phyloP scores from a whole-genome alignment of 768 basidiomycete genomes.

The Filobasidium wieringae region DNA sequence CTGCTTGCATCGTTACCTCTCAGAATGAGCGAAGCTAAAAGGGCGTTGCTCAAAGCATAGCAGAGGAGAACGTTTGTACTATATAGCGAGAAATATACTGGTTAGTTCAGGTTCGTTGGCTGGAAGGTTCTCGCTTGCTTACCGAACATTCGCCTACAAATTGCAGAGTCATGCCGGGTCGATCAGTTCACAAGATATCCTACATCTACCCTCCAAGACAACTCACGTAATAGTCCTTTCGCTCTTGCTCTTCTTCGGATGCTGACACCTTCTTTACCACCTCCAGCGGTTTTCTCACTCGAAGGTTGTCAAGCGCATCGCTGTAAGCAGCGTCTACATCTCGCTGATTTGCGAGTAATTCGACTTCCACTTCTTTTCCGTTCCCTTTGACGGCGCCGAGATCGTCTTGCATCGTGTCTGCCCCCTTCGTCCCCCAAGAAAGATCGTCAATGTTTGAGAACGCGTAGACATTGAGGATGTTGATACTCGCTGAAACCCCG shows the following conservation, averaged over 20 bases:
- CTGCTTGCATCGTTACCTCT: conserved; percentile 20
- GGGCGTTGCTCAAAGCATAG: conserved; percentile 36
- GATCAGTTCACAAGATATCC: not conserved
- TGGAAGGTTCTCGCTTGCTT: conserved; percentile 22
- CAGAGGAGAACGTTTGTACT: conserved; percentile 27
- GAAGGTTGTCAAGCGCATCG: conserved; percentile 65
- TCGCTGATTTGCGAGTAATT: conserved; percentile 66
- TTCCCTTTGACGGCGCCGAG: conserved; percentile 62
- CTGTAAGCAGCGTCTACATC: conserved; percentile 76
- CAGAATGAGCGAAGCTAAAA: conserved; percentile 36
- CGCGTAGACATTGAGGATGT: conserved; percentile 42
- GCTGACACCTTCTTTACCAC: conserved; percentile 30
- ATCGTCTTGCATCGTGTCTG: conserved; percentile 58
- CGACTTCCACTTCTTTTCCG: conserved; percentile 75
- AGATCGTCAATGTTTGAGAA: conserved; percentile 31
- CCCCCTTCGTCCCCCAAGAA: conserved; percentile 86
- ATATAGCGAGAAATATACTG: not conserved
- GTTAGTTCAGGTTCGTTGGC: not conserved
- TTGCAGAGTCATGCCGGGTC: conserved; percentile 25
- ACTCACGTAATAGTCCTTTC: conserved; percentile 37
- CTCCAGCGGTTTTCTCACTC: conserved; percentile 45
- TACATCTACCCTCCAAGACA: not conserved
- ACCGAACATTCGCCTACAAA: conserved; percentile 32
- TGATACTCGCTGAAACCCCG: conserved; percentile 24
- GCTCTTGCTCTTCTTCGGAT: conserved; percentile 31